Conservation (phyloP, 257 asterid genomes). For the Pogostemon cablin region DNA sequence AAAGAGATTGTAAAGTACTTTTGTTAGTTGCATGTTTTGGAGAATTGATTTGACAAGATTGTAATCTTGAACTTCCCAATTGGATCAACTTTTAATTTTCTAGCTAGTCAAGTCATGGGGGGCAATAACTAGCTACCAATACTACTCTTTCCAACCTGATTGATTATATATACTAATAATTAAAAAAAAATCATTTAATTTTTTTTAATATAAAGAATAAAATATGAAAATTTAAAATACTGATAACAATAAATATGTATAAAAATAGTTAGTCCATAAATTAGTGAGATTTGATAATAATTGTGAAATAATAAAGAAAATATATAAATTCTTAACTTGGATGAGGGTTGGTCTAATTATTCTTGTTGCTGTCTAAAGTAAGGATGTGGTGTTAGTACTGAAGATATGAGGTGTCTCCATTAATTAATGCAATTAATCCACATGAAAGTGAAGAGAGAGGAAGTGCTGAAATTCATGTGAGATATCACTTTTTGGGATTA, state of each 20-base stretch:
- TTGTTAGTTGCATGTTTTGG: conserved; percentile 31
- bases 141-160: too few species aligned
- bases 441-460: conserved; percentile 28
- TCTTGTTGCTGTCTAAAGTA: conserved; percentile 37
- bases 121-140: background rate
- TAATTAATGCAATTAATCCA: conserved; percentile 24
- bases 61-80: conserved; percentile 1
- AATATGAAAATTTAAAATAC: too few species aligned
- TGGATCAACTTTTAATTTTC: background rate
- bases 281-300: background rate
- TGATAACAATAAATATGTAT: too few species aligned
- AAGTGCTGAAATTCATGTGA: conserved; percentile 35
- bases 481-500: conserved; percentile 43
- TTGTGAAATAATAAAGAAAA: background rate
- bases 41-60: conserved; percentile 31
- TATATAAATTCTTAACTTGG: conserved; percentile 37
- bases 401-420: conserved; percentile 33
- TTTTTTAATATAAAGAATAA: too few species aligned
- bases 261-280: background rate
- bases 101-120: background rate
- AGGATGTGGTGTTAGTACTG: conserved; percentile 30
- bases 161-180: too few species aligned
- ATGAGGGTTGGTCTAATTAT: conserved; percentile 31
- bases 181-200: too few species aligned
- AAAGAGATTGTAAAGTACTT: conserved; percentile 30